These are phyloP conservation scores for Aspergillus sp. DNA, from an alignment of 2,329 filamentous ascomycete species.

Conservation along the genomic window DNA sequence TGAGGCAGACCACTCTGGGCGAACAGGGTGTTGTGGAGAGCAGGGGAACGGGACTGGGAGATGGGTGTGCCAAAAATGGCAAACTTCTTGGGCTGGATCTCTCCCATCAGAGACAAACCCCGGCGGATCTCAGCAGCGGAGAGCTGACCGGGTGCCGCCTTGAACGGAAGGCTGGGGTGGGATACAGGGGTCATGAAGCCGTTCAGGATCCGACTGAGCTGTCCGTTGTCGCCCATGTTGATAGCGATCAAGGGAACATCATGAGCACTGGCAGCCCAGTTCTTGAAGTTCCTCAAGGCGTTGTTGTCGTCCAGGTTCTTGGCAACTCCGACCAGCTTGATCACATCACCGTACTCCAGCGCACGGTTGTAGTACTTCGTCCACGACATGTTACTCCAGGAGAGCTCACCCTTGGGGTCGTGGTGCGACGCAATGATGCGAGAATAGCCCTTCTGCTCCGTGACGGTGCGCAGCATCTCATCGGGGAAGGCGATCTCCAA, in stretches of 20 bases:
- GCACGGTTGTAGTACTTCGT: slow-evolving; percentile 86
- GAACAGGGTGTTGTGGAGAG: slow-evolving; percentile 88
- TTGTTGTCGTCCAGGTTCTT: slow-evolving; percentile 81
- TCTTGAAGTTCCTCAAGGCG: slow-evolving; percentile 77
- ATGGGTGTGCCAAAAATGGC: slow-evolving; percentile 89
- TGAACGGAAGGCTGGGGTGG: slow-evolving; percentile 84
- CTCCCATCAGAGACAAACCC: slow-evolving; percentile 75
- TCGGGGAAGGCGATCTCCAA: slow-evolving; percentile 85
- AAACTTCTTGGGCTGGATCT: slow-evolving; percentile 74
- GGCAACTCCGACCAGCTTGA: slow-evolving; percentile 89
- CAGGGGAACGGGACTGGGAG: slow-evolving; percentile 77
- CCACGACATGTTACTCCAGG: slow-evolving; percentile 94
- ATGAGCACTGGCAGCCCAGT: slow-evolving; percentile 70
- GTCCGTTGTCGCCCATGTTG: slow-evolving; percentile 89
- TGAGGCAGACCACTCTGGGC: slow-evolving; percentile 76
- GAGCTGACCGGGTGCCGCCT: slow-evolving; percentile 90
- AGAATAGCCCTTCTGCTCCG: slow-evolving; percentile 69
- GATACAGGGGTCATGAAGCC: slow-evolving; percentile 92
- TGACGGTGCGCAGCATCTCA: slow-evolving; percentile 69
- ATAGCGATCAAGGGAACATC: slow-evolving; percentile 86
- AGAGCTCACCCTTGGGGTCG: slow-evolving; percentile 75
- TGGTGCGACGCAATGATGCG: slow-evolving; percentile 95
- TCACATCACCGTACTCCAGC: slow-evolving; percentile 84
- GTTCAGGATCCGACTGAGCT: slow-evolving; percentile 88
- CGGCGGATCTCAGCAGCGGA: slow-evolving; percentile 85